Evolutionary conservation across 2,329 filamentous ascomycete genomes (phyloP).

Genomic region (Alternaria brassicae): DNA sequence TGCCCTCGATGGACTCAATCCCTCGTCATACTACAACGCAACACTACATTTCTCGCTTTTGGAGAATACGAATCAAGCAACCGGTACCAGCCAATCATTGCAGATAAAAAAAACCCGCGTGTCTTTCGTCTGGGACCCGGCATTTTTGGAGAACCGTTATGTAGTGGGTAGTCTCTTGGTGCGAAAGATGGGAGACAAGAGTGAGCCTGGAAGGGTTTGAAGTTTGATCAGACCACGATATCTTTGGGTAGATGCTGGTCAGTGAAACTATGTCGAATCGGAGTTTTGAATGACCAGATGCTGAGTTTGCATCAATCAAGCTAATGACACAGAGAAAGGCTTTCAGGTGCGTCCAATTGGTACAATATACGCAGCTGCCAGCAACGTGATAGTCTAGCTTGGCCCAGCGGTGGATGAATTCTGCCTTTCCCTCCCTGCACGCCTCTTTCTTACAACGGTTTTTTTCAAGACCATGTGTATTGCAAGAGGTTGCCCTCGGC

Average conservation of each 20-base stretch:
- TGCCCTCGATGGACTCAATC: background rate
- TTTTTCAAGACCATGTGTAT: background rate
- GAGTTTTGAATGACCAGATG: background rate
- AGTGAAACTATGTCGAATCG: background rate
- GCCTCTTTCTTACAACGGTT: background rate
- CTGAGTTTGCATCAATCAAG: background rate
- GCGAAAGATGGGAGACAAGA: background rate
- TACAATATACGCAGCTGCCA: background rate
- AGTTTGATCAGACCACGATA: background rate
- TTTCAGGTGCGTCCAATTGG: background rate
- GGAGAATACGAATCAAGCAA: background rate
- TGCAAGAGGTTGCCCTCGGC: background rate
- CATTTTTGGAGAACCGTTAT: background rate
- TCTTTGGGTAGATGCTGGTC: background rate
- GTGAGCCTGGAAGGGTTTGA: background rate
- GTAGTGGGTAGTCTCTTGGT: background rate
- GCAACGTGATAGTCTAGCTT: background rate
- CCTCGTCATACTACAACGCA: background rate
- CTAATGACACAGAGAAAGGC: background rate
- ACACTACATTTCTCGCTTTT: background rate
- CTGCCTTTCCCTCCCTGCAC: background rate
- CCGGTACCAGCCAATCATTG: background rate
- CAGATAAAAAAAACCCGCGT: background rate
- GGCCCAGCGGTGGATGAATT: background rate
- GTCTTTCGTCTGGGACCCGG: background rate